Evolutionary conservation across 805 yeast genomes (phyloP).

Genomic region (Cyberlindnera amylophila): DNA sequence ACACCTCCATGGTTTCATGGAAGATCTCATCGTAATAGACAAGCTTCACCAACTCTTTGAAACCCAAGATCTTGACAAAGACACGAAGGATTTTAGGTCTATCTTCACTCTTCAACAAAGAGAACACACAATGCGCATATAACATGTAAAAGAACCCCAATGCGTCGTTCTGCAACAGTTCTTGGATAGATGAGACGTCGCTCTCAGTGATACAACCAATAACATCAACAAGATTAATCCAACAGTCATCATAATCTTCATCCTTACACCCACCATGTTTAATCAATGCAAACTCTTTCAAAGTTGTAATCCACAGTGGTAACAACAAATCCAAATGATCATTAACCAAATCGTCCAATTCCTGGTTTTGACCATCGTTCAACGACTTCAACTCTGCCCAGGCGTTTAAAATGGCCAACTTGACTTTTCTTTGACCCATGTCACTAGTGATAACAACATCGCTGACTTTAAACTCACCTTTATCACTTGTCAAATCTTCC

Average conservation of each 20-base stretch:
- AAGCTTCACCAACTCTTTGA: constrained; percentile 51
- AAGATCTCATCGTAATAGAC: constrained; percentile 66
- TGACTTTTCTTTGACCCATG: constrained; percentile 44
- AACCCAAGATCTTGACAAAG: constrained; percentile 52
- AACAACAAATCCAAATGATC: constrained; percentile 58
- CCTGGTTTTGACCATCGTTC: constrained; percentile 28
- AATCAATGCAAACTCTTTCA: constrained; percentile 70
- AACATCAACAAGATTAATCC: constrained; percentile 78
- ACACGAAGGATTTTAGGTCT: constrained; percentile 42
- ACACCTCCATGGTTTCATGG: constrained; percentile 68
- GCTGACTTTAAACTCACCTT: constrained; percentile 45
- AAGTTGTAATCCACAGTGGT: constrained; percentile 74
- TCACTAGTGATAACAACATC: constrained; percentile 46
- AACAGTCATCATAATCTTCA: constrained; percentile 52
- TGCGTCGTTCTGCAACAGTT: constrained; percentile 52
- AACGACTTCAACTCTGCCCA: constrained; percentile 62
- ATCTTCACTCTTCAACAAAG: constrained; percentile 43
- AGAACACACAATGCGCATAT: constrained; percentile 80
- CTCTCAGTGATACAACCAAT: constrained; percentile 60
- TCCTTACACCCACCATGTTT: constrained; percentile 36
- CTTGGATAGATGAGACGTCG: constrained; percentile 41
- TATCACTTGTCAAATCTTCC: constrained; percentile 42
- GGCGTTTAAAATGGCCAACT: constrained; percentile 58
- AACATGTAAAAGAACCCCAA: constrained; percentile 71
- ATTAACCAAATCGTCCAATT: constrained; percentile 45